phyloP scores from a whole-genome alignment of 1,284 basidiomycete species.

The Fomitopsis pinicola region DNA sequence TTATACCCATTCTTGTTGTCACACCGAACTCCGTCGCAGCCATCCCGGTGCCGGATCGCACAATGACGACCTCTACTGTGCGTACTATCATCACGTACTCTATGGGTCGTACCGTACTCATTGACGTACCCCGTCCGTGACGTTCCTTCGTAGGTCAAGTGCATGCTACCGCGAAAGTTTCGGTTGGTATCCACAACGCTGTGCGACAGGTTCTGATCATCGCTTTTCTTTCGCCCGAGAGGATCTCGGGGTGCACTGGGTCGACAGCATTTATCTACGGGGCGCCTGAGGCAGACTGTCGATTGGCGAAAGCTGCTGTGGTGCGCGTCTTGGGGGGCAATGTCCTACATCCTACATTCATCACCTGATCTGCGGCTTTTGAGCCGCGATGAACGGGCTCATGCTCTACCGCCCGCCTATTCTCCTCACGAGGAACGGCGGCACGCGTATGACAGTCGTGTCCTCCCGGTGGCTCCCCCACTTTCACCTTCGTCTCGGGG shows the following conservation, averaged over 20 bases:
- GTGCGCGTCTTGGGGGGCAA: constrained; percentile 45
- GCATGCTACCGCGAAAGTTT: constrained; percentile 44
- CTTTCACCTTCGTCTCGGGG: constrained; percentile 55
- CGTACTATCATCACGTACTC: no score
- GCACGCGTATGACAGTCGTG: constrained; percentile 47
- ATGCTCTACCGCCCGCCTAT: constrained; percentile 47
- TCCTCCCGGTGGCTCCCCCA: constrained; percentile 51
- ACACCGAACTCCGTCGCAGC: no score
- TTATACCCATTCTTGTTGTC: no score
- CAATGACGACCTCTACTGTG: no score
- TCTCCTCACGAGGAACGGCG: constrained; percentile 59
- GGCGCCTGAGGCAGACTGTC: constrained; percentile 45
- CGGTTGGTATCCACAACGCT: constrained; percentile 38
- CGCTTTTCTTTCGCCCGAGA: constrained; percentile 28
- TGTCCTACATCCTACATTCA: no score
- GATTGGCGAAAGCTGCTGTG: constrained; percentile 48
- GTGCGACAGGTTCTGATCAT: constrained; percentile 35
- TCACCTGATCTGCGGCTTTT: constrained; percentile 49
- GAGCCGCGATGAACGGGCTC: constrained; percentile 41
- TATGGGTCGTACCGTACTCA: constrained; percentile 50
- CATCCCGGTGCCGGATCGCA: no score
- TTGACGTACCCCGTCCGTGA: constrained; percentile 35
- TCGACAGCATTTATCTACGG: constrained; percentile 56
- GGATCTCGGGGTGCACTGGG: constrained; percentile 42
- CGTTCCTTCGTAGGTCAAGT: no score